phyloP scores from a whole-genome alignment of 768 basidiomycete species.

The Candolleomyces efflorescens region DNA sequence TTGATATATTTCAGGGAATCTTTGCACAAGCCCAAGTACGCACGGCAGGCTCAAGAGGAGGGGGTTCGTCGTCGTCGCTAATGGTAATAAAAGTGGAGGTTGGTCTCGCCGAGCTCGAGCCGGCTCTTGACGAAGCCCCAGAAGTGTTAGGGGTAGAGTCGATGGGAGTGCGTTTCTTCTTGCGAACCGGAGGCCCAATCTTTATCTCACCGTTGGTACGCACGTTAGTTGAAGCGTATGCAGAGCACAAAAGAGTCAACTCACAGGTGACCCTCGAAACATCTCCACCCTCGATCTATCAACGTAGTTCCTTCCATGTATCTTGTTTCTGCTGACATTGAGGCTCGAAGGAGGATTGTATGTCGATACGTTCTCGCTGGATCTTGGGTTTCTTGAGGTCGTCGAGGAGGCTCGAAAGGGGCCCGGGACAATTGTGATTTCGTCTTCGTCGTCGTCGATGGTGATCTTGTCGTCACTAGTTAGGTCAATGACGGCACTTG shows the following conservation, averaged over 20 bases:
- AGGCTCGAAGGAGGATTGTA: background rate
- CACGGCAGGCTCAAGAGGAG: background rate
- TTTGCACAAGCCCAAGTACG: background rate
- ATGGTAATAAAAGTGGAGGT: background rate
- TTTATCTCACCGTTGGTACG: too few species aligned
- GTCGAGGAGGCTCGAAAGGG: background rate
- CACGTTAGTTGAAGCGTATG: background rate
- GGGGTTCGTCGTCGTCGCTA: background rate
- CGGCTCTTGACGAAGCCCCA: background rate
- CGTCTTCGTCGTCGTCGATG: background rate
- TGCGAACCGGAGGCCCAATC: too few species aligned
- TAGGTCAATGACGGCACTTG: background rate
- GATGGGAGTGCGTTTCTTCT: too few species aligned
- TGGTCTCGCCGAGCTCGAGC: background rate
- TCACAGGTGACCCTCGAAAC: background rate
- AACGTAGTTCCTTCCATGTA: background rate
- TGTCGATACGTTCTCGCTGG: background rate
- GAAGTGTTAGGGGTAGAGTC: background rate
- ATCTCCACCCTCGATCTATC: background rate
- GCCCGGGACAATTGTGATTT: background rate
- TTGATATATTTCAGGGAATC: too few species aligned
- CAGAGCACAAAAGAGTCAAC: background rate
- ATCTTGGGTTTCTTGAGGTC: background rate
- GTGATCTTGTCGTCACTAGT: background rate
- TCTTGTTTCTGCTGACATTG: background rate